Evolutionary conservation across 352 stramenopile species (phyloP), one percentile per base, ranked within the genome.

Genomic region (Poterioochromonas sp.): DNA sequence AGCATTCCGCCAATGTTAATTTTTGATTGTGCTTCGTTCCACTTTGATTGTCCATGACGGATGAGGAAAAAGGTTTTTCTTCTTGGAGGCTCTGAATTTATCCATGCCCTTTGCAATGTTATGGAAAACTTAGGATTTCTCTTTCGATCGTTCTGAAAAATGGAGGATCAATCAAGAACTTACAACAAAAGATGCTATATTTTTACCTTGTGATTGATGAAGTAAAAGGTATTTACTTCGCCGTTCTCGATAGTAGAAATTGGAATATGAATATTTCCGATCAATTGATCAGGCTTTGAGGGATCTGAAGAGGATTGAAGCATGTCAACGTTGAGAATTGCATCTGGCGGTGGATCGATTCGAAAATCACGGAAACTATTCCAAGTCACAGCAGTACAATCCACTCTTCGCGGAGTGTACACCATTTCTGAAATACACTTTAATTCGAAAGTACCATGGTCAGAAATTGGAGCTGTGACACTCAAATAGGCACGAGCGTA

Each of bases 11-110:
- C 29, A 39, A 74, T 54, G n/a, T 74, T 54, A 74, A 51, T 54
- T 18, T 39, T 74, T 40, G 65, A 51, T 54, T 74, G 65, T 58
- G 39, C 65, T 40, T 40, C 12, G 40, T 74, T 74, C 65, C 65
- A 74, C 32, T 74, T 74, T 12, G 39, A 58, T 54, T 74, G 15
- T 15, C 65, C 65, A 54, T 74, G 65, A 8, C 65, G 65, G 11
- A 74, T 54, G 12, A 74, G 15, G n/a, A 74, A 74, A 35, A 74
- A 37, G 0, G 20, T 35, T 35, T 74, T 74, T 8, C 40, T 2
- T 15, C 3, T 53, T 22, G 62, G 62, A 8, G 62, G 62, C 1
- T 8, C 18, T 32, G 11, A 1, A 71, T 71, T 12, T 5, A 71
- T 12, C 2, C 5, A 71, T 26, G 32, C 62, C 1, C 62, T 11